These are phyloP conservation scores for Xylaria digitata DNA, from an alignment of 2,329 filamentous ascomycete species.

Conservation along the genomic window DNA sequence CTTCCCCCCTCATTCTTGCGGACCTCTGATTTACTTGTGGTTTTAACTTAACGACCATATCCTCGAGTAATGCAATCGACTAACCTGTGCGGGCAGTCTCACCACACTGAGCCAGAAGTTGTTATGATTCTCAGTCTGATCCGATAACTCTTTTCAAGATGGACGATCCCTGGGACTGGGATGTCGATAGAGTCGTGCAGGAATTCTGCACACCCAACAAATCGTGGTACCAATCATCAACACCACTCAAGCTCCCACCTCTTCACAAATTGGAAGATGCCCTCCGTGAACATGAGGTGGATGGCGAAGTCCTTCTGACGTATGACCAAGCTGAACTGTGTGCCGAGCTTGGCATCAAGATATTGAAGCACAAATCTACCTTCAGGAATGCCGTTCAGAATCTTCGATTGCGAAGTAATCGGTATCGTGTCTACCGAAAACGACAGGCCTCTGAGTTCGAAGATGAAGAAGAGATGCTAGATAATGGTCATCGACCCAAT, in stretches of 20 bases:
- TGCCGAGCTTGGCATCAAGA: constrained; percentile 66
- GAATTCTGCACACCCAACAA: constrained; percentile 70
- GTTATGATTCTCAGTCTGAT: neutral
- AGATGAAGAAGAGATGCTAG: constrained; percentile 22
- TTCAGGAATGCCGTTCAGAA: constrained; percentile 68
- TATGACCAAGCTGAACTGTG: constrained; percentile 65
- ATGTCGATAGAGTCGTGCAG: constrained; percentile 71
- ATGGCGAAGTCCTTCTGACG: constrained; percentile 72
- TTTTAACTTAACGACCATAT: neutral
- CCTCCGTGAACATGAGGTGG: constrained; percentile 71
- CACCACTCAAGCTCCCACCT: constrained; percentile 60
- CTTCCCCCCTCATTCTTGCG: neutral
- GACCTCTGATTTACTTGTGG: neutral
- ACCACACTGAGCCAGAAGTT: constrained; percentile 22
- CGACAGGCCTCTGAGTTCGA: constrained; percentile 37
- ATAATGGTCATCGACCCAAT: neutral
- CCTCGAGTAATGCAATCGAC: constrained; percentile 7
- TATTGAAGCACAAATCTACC: constrained; percentile 67
- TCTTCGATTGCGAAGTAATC: constrained; percentile 64
- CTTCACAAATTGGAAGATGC: constrained; percentile 61
- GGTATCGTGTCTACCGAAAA: constrained; percentile 55
- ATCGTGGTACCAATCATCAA: constrained; percentile 58
- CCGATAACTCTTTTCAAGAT: constrained; percentile 32
- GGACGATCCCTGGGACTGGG: constrained; percentile 81
- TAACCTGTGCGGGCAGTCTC: neutral